These are phyloP conservation scores for Oryza brachyantha DNA, from an alignment of 176 grass and related monocot genomes.

Conservation along the genomic window DNA sequence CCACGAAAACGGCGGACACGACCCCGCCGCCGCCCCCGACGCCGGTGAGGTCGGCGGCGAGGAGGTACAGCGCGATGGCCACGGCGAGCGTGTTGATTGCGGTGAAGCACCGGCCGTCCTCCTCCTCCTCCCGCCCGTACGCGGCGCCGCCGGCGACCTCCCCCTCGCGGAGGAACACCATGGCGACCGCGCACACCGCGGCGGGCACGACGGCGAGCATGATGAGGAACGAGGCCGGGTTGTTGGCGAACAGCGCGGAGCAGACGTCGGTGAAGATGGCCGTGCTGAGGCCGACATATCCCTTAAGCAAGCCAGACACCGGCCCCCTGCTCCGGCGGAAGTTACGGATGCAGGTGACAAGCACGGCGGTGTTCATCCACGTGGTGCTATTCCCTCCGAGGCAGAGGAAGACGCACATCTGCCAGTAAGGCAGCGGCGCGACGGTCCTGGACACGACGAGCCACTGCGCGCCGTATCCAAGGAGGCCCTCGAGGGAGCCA, in stretches of 20 bases:
- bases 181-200: constrained; percentile 62
- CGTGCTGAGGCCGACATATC: constrained; percentile 91
- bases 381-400: constrained; percentile 93
- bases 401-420: constrained; percentile 98
- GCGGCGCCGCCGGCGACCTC: not conserved
- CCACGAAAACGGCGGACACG: constrained; percentile 60
- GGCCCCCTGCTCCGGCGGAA: constrained; percentile 78
- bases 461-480: constrained; percentile 95
- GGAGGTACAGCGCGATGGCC: constrained; percentile 81
- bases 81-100: constrained; percentile 84
- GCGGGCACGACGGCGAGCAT: constrained; percentile 82
- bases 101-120: constrained; percentile 51
- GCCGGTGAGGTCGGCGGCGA: constrained; percentile 69
- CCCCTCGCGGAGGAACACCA: constrained; percentile 86
- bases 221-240: constrained; percentile 78
- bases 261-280: constrained; percentile 94
- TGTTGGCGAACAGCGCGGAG: constrained; percentile 74
- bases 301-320: constrained; percentile 82
- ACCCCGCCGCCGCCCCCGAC: constrained; percentile 30
- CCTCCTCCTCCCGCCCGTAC: constrained; percentile 21
- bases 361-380: constrained; percentile 99
- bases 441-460: constrained; percentile 63
- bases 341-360: constrained; percentile 98
- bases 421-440: constrained; percentile 82
- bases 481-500: constrained; percentile 75